Conservation (phyloP, 139 green algal species). For the Limnomonas spitsbergensis region DNA sequence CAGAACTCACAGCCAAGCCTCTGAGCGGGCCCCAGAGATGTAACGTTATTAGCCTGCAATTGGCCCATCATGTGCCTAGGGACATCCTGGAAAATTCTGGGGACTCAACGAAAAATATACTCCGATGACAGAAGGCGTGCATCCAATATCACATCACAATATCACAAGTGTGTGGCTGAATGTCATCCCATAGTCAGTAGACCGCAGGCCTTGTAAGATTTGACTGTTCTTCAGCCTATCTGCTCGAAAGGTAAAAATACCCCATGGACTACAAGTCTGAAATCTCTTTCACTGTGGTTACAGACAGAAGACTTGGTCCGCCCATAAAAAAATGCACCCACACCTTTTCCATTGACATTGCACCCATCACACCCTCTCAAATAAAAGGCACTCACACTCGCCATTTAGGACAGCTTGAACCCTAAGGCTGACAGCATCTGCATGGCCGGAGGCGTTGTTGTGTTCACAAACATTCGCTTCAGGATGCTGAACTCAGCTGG, state of each 20-base stretch:
- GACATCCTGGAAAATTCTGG: too few species aligned
- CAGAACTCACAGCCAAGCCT: too few species aligned
- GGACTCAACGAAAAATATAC: too few species aligned
- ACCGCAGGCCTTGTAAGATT: too few species aligned
- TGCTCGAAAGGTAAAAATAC: not conserved
- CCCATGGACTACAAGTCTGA: not conserved
- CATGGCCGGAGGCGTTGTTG: constrained; percentile 7
- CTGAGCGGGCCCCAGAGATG: too few species aligned
- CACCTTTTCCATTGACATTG: not conserved
- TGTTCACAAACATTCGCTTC: constrained; percentile 17
- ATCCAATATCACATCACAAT: too few species aligned
- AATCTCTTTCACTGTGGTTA: not conserved
- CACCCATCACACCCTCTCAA: not conserved
- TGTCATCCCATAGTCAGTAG: too few species aligned
- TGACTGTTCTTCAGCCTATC: not conserved
- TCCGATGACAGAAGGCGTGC: too few species aligned
- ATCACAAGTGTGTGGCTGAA: too few species aligned
- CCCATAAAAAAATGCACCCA: not conserved
- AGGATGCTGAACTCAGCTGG: constrained; percentile 18
- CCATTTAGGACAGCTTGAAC: constrained; percentile 15
- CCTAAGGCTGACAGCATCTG: constrained; percentile 19
- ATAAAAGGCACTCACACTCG: not conserved
- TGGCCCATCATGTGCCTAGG: too few species aligned
- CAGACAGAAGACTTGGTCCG: not conserved
- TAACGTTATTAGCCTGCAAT: too few species aligned